phyloP scores from a whole-genome alignment of 1,139 yeast genomes.

The Maudiozyma humilis region DNA sequence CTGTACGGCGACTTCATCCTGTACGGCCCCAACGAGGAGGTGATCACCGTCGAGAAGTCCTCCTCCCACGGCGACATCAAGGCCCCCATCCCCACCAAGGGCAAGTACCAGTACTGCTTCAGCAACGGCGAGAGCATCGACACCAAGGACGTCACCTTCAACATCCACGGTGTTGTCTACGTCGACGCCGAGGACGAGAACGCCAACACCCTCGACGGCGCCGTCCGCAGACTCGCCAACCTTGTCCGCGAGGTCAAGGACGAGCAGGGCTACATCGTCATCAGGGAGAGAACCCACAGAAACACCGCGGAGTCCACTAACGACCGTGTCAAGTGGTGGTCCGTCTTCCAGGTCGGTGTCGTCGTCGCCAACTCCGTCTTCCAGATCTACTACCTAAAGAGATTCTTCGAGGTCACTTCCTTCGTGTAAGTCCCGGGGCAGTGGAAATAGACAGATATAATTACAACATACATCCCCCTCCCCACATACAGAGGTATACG shows the following conservation, averaged over 20 bases:
- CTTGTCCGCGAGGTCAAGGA: slow-evolving; percentile 81
- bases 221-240: slow-evolving; percentile 68
- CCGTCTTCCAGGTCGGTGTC: slow-evolving; percentile 78
- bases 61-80: slow-evolving; percentile 78
- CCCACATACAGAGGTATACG: too few species aligned
- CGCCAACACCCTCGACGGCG: slow-evolving; percentile 75
- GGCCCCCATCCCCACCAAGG: slow-evolving; percentile 54
- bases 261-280: slow-evolving; percentile 86
- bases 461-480: too few species aligned
- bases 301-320: slow-evolving; percentile 97
- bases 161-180: slow-evolving; percentile 87
- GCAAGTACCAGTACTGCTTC: slow-evolving; percentile 85
- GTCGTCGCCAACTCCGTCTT: slow-evolving; percentile 81
- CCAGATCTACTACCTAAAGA: slow-evolving; percentile 87
- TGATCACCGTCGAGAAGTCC: slow-evolving; percentile 39
- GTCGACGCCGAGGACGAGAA: slow-evolving; percentile 79
- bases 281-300: slow-evolving; percentile 95
- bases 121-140: slow-evolving; percentile 70
- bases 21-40: slow-evolving; percentile 25
- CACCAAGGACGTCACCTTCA: slow-evolving; percentile 89
- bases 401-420: slow-evolving; percentile 91
- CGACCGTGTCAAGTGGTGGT: slow-evolving; percentile 97
- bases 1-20: slow-evolving; percentile 65
- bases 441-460: too few species aligned
- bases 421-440: slow-evolving; percentile 46